Conservation (phyloP, 495 filamentous ascomycete genomes). For the Xylaria palmicola region DNA sequence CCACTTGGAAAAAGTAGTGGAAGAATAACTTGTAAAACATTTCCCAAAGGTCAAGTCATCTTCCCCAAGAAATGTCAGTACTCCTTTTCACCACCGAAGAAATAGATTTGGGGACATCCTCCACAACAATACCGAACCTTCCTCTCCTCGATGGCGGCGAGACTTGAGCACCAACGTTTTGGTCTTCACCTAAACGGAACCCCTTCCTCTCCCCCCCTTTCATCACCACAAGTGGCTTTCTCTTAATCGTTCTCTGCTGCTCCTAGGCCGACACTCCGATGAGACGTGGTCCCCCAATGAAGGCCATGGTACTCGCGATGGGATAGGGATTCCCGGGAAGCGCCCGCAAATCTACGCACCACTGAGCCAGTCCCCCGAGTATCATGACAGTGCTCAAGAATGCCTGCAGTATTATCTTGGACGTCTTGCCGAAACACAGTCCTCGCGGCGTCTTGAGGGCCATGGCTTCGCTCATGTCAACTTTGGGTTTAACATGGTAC, state of each 20-base stretch:
- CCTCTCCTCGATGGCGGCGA: too few relatives aligned
- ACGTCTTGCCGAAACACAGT: neutral
- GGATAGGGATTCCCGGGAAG: neutral
- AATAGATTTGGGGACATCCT: neutral
- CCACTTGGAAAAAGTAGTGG: too few relatives aligned
- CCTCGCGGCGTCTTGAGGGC: neutral
- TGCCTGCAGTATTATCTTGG: neutral
- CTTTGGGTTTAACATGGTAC: constrained; percentile 24
- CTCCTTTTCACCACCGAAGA: neutral
- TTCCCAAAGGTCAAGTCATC: too few relatives aligned
- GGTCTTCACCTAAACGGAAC: neutral
- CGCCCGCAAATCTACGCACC: constrained; percentile 2
- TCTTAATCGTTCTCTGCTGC: neutral
- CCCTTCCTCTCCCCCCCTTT: neutral
- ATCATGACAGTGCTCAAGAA: neutral
- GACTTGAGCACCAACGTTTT: neutral
- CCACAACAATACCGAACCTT: constrained; percentile 3
- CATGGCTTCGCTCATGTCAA: constrained; percentile 21
- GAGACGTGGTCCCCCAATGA: neutral
- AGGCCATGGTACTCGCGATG: neutral
- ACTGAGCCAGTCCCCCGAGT: neutral
- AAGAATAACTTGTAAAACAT: too few relatives aligned
- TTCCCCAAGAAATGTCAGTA: neutral
- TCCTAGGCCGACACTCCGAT: neutral
- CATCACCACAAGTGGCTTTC: neutral